Base-by-base conservation (phyloP, 805 yeast species). In the Yamadazyma tumulicola region DNA sequence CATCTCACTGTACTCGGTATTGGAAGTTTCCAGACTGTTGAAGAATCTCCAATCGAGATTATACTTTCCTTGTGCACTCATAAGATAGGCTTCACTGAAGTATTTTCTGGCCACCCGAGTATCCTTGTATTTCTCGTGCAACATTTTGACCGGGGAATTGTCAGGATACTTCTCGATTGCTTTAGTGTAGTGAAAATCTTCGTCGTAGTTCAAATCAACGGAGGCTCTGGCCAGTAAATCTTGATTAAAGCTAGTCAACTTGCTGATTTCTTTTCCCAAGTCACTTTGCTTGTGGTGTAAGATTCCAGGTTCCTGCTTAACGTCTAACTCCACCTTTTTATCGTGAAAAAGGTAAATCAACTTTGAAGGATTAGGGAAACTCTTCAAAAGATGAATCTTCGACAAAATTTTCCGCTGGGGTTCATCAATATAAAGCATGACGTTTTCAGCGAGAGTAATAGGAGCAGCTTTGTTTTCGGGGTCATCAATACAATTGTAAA, bases 31-130 rank as follows among this genome's bases (percentile, higher is more conserved):
- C 4, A 34, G 20, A 19, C 35, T 24, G 27, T 41, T 39, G 25
- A 35, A 38, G 28, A 43, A 43, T 25, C 44, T 43, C 38, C 41
- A 43, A 30, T 43, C 48, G 20, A 41, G 16, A 17, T 27, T 32
- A 21, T 26, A 31, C 9, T 19, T 12, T 1, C 22, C 34, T 18
- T 32, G 32, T n/a, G 22, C 10, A 1, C 38, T 42, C 4, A 14
- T 5, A 25, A 38, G 20, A 22, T 41, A 41, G 4, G 45, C 48
- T 29, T 43, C 45, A 20, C 38, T 22, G 19, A 30, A 43, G 26
- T 43, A 41, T 23, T 28, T 41, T 20, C 39, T 37, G 2, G 45
- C 48, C 28, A 42, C 33, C 34, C 35, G 40, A 1, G 31, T 28
- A n/a, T 32, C 40, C 24, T 31, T 29, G 24, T 43, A 43, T 26